Base-by-base conservation (phyloP, 2,329 filamentous ascomycete genomes). In the Exophiala oligosperma region DNA sequence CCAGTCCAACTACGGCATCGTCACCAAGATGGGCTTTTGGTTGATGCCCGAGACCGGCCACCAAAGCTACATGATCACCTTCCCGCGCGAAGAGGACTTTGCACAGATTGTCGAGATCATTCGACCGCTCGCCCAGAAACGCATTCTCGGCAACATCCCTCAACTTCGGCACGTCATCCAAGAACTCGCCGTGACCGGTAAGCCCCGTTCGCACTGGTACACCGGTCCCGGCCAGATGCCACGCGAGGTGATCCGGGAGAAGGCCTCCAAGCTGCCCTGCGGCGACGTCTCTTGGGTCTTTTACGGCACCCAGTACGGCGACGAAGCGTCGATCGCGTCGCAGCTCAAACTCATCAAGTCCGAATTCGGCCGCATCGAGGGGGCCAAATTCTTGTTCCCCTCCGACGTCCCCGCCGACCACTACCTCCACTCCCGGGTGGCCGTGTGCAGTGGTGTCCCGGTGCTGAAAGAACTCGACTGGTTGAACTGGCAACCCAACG, bases 61-160 rank as follows among this genome's bases (percentile, higher is more conserved):
- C 61, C 72, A 76, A 57, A 70, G 73, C 1, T 77, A 74, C 68
- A 70, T 71, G 67, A 67, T 76, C 56, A 76, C 74, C 0, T 74
- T 76, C 52, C 71, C 72, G 28, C 67, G 65, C 41, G 73, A 74
- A 24, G 68, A 70, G 12, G 73, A 75, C 56, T 67, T 76, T 24
- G 64, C 63, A 23, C 66, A 67, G 7, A 70, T 73, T 17, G 70
- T 75, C 49, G 74, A 75, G 17, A 72, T 71, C 57, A 75, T 75
- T 52, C 67, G 72, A 2, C 70, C 72, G 1, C 66, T 71, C 6
- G 68, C 68, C 4, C 57, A 67, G 37, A 66, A 64, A 43, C 52
- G 65, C 12, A 65, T 71, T 21, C 56, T 71, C 11, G 68, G 67
- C 28, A 71, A 71, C 49, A 66, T 70, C 23, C 69, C 69, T 8